These are phyloP conservation scores for Termitomyces eurrhizus DNA, from an alignment of 768 basidiomycete genomes.

Conservation along the genomic window DNA sequence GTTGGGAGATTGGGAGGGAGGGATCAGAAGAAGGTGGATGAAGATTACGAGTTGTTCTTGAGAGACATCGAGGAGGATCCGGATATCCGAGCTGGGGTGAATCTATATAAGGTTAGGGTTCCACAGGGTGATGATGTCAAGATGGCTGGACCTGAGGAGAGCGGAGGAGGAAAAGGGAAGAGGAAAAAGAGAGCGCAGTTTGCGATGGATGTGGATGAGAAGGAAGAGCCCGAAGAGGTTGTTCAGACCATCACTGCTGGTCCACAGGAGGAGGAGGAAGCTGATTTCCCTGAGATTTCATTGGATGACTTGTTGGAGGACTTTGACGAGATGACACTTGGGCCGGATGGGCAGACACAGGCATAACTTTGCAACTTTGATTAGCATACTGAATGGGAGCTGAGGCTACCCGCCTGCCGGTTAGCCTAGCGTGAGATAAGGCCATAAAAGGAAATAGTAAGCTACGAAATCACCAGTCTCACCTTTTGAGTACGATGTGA, in stretches of 20 bases:
- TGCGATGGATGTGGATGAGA: conserved; percentile 69
- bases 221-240: conserved; percentile 23
- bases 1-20: conserved; percentile 87
- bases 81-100: conserved; percentile 82
- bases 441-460: no score
- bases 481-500: no score
- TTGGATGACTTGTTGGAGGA: conserved; percentile 86
- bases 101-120: conserved; percentile 68
- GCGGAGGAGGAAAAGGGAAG: conserved; percentile 19
- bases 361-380: background rate
- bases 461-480: no score
- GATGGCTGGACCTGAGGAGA: conserved; percentile 43
- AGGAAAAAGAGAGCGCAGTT: conserved; percentile 44
- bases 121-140: conserved; percentile 35
- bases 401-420: no score
- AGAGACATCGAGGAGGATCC: conserved; percentile 93
- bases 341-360: conserved; percentile 27
- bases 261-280: conserved; percentile 55
- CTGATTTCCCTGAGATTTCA: conserved; percentile 85
- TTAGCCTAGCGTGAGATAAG: no score
- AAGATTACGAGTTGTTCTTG: conserved; percentile 96
- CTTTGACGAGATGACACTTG: conserved; percentile 89
- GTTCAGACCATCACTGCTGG: conserved; percentile 16
- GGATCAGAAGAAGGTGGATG: conserved; percentile 89
- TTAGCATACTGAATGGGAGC: background rate